These are phyloP conservation scores for Rostrohypoxylon terebratum DNA, from an alignment of 495 filamentous ascomycete genomes.

Conservation along the genomic window DNA sequence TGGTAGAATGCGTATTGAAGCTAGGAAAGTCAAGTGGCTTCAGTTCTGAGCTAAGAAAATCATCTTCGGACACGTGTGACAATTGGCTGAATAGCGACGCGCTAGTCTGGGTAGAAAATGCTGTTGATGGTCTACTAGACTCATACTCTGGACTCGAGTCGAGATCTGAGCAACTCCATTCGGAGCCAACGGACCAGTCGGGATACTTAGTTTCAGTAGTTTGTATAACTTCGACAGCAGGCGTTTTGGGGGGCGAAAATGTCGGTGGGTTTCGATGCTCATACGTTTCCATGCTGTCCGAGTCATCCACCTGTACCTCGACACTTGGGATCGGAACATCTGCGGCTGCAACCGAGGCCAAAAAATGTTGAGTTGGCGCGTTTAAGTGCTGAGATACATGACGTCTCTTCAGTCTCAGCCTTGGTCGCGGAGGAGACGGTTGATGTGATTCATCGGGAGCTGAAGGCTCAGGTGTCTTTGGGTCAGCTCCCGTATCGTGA, in stretches of 20 bases:
- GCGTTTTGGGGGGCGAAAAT: slow-evolving; percentile 61
- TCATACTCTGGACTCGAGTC: slow-evolving; percentile 64
- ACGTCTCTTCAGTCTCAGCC: slow-evolving; percentile 61
- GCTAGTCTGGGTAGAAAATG: slow-evolving; percentile 63
- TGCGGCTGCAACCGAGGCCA: slow-evolving; percentile 67
- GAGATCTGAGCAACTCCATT: slow-evolving; percentile 57
- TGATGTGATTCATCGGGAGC: slow-evolving; percentile 48
- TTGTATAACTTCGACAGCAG: slow-evolving; percentile 53
- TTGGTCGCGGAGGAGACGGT: slow-evolving; percentile 58
- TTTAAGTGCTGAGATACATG: slow-evolving; percentile 57
- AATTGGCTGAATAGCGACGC: slow-evolving; percentile 60
- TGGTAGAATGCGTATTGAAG: slow-evolving; percentile 23
- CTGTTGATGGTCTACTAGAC: slow-evolving; percentile 63
- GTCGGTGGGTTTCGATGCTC: slow-evolving; percentile 48
- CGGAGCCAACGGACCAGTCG: slow-evolving; percentile 60
- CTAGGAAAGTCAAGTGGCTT: slow-evolving; percentile 50
- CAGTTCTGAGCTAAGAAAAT: slow-evolving; percentile 57
- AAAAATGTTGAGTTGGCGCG: slow-evolving; percentile 67
- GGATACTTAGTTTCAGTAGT: slow-evolving; percentile 55
- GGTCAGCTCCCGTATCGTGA: slow-evolving; percentile 50
- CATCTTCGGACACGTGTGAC: slow-evolving; percentile 62
- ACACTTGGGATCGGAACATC: slow-evolving; percentile 68
- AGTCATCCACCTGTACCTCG: slow-evolving; percentile 55
- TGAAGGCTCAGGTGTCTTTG: slow-evolving; percentile 61
- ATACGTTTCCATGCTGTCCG: slow-evolving; percentile 48